Conservation (phyloP, 768 basidiomycete species). For the Phanerodontia chrysosporium region DNA sequence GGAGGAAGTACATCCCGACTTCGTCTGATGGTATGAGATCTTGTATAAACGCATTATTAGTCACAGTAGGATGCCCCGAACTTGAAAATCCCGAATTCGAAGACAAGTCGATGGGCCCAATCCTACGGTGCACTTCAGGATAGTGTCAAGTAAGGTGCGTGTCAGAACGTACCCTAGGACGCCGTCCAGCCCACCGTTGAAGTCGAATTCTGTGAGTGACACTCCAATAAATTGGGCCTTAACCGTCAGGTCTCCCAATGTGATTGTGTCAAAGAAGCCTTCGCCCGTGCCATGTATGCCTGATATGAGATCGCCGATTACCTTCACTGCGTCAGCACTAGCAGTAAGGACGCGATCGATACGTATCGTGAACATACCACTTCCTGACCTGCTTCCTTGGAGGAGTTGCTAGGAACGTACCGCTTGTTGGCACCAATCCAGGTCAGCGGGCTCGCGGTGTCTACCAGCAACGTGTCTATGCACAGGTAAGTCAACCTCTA, state of each 20-base stretch:
- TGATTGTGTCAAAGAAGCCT: conserved; percentile 45
- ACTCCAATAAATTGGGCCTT: conserved; percentile 59
- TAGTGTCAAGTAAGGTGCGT: too few species aligned
- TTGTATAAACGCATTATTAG: conserved; percentile 43
- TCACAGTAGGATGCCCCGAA: conserved; percentile 30
- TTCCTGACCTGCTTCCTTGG: background rate
- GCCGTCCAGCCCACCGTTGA: conserved; percentile 57
- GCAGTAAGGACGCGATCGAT: too few species aligned
- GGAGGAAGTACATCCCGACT: conserved; percentile 47
- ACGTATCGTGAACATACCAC: conserved; percentile 38
- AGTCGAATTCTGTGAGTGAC: conserved; percentile 17
- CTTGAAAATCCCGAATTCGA: background rate
- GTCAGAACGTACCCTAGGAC: conserved; percentile 46
- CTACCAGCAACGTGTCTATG: conserved; percentile 1
- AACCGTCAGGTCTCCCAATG: conserved; percentile 37
- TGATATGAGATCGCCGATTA: conserved; percentile 27
- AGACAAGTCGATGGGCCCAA: conserved; percentile 58
- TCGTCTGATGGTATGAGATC: conserved; percentile 37
- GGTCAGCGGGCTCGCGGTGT: conserved; percentile 1
- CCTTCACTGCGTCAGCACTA: too few species aligned
- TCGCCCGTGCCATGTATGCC: conserved; percentile 35
- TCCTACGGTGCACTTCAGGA: conserved; percentile 22
- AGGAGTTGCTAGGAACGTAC: conserved; percentile 28
- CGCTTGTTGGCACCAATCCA: conserved; percentile 16
- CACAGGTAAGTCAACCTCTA: background rate